Base-by-base conservation (phyloP, 352 stramenopile genomes). In the Poterioochromonas sp. region DNA sequence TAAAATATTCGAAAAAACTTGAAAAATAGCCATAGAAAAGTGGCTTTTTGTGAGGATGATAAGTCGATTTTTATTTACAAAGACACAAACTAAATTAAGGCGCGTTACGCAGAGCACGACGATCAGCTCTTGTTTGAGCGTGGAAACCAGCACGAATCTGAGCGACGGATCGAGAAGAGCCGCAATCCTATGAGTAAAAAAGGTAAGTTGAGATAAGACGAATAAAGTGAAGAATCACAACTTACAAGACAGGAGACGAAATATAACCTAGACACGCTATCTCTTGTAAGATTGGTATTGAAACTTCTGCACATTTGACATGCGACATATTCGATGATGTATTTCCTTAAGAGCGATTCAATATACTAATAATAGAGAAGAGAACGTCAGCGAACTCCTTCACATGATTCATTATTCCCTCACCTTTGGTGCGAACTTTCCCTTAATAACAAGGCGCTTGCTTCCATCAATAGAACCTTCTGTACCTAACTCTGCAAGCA, bases 321-420 rank as follows among this genome's bases (percentile, higher is more conserved):
- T 80, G 93, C 98, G 35, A 99, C 95, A 87, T 99, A 99, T 84
- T 98, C 94, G 34, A 93, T 94, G 81, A 99, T 98, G 86, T 99
- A 99, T 86, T 99, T 99, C 76, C 93, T 88, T 65, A 99, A 88
- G 82, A 99, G 90, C 74, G 88, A 96, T 83, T 99, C 95, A 84
- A 99, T 98, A 88, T 98, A 98, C 88, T 99, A 29, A 5, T 29
- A 5, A 58, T 32, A 39, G 29, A 20, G 8, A 51, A 54, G 26
- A 49, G 2, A 15, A 77, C 37, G 60, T 39, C 11, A 70, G 64
- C 35, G 2, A 43, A 29, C 2, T 29, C 69, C 12, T 70, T n/a
- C 34, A n/a, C 1, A 26, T 11, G 64, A 47, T 41, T 8, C 34
- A 70, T 8, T n/a, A 41, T 29, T 26, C 60, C 12, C 47, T 54